phyloP scores from a whole-genome alignment of 1,139 yeast genomes.

The Kluyveromyces sp. region DNA sequence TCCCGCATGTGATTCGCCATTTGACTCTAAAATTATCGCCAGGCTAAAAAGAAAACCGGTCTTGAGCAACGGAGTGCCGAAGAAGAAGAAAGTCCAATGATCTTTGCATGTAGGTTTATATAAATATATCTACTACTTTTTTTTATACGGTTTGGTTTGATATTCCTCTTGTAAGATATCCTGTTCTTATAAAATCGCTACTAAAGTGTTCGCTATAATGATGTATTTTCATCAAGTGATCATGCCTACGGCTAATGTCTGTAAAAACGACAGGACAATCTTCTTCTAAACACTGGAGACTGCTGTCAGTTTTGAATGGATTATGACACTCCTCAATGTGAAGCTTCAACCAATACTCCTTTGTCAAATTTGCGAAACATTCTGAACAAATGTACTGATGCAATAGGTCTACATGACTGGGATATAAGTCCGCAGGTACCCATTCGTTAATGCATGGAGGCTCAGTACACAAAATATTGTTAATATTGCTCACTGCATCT shows the following conservation, averaged over 20 bases:
- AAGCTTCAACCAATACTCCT: constrained; percentile 33
- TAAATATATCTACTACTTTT: neutral
- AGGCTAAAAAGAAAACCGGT: constrained; percentile 38
- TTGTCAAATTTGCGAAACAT: constrained; percentile 40
- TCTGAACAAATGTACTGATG: constrained; percentile 33
- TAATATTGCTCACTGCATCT: neutral
- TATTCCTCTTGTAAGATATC: neutral
- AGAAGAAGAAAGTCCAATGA: constrained; percentile 8
- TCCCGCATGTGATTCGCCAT: constrained; percentile 61
- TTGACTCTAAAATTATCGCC: constrained; percentile 52
- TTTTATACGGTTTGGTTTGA: neutral
- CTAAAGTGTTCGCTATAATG: constrained; percentile 35
- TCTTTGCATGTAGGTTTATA: too few relatives aligned
- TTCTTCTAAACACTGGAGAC: constrained; percentile 37
- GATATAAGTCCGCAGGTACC: constrained; percentile 12
- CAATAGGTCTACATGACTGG: constrained; percentile 11
- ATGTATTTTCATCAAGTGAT: constrained; percentile 45
- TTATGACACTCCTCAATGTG: constrained; percentile 51
- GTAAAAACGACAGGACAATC: constrained; percentile 33
- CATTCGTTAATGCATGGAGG: constrained; percentile 13
- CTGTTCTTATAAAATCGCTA: constrained; percentile 9
- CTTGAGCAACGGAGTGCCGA: constrained; percentile 16
- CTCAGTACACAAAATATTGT: constrained; percentile 12
- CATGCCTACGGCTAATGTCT: constrained; percentile 34
- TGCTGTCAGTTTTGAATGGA: constrained; percentile 36